Evolutionary conservation across 1,139 yeast genomes (phyloP).

Genomic region (Scheffersomyces illinoinensis): DNA sequence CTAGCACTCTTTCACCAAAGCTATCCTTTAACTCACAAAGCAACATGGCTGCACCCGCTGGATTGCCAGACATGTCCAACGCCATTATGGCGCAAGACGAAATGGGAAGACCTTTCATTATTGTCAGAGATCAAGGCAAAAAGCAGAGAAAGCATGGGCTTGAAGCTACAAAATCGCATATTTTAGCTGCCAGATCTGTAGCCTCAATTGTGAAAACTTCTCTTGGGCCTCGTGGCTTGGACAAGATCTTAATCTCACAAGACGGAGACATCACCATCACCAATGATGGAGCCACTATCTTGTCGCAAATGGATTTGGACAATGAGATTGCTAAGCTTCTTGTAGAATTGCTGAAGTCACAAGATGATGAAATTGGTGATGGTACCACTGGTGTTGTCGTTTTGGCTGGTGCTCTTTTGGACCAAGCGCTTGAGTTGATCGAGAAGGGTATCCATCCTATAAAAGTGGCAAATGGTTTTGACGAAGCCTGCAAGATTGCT

Average conservation of each 20-base stretch:
- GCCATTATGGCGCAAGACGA: conserved; percentile 99
- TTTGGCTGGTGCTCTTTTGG: conserved; percentile 89
- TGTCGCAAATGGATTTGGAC: conserved; percentile 94
- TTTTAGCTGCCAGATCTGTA: conserved; percentile 93
- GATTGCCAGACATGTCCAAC: conserved; percentile 92
- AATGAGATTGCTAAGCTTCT: conserved; percentile 93
- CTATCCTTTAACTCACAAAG: not conserved
- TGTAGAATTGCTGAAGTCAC: conserved; percentile 92
- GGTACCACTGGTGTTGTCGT: conserved; percentile 99
- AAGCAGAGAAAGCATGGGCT: conserved; percentile 90
- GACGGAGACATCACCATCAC: conserved; percentile 98
- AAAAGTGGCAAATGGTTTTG: conserved; percentile 95
- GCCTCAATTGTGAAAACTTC: conserved; percentile 91
- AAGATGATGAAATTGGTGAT: conserved; percentile 98
- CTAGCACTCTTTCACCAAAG: not conserved
- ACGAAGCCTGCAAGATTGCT: conserved; percentile 94
- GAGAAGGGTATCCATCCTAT: conserved; percentile 98
- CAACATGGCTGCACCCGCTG: conserved; percentile 35
- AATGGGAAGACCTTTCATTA: conserved; percentile 97
- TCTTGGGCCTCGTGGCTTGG: conserved; percentile 97
- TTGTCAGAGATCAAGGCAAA: conserved; percentile 94
- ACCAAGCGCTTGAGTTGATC: conserved; percentile 90
- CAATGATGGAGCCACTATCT: conserved; percentile 96
- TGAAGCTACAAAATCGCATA: conserved; percentile 94
- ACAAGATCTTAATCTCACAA: conserved; percentile 86